These are phyloP conservation scores for Nakataea oryzae DNA, from an alignment of 2,329 filamentous ascomycete genomes.

Conservation along the genomic window DNA sequence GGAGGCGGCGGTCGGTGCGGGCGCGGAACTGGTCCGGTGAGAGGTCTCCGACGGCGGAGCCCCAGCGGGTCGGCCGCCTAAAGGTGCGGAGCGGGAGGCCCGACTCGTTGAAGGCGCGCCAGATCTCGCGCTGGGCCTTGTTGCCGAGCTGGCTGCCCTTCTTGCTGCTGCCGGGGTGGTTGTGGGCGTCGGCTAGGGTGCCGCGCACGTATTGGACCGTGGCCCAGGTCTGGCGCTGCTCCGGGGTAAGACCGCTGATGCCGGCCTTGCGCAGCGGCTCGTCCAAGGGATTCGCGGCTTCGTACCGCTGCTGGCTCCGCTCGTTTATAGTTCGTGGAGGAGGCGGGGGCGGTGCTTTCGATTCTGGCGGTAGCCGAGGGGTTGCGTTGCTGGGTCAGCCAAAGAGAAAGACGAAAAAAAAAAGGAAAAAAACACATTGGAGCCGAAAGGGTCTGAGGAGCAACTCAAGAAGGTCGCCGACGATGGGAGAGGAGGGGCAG, in stretches of 20 bases:
- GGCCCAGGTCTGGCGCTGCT: conserved; percentile 38
- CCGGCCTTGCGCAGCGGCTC: conserved; percentile 32
- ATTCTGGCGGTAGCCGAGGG: neutral
- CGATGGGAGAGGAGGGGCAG: neutral
- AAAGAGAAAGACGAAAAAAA: neutral
- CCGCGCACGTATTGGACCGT: conserved; percentile 34
- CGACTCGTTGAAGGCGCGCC: conserved; percentile 44
- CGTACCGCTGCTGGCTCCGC: conserved; percentile 34
- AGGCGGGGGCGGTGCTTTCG: conserved; percentile 17
- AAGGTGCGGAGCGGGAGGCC: conserved; percentile 36
- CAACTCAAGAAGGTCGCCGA: too few relatives aligned
- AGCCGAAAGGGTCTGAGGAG: too few relatives aligned
- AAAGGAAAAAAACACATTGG: neutral
- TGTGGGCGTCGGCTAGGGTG: conserved; percentile 21
- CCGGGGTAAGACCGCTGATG: conserved; percentile 30
- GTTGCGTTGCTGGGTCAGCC: neutral
- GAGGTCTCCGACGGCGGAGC: conserved; percentile 36
- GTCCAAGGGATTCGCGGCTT: conserved; percentile 38
- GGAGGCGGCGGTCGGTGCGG: conserved; percentile 28
- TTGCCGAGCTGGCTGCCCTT: conserved; percentile 15
- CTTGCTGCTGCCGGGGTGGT: conserved; percentile 13
- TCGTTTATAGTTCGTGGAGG: conserved; percentile 34
- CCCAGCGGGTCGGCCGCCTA: conserved; percentile 28
- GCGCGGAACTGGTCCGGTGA: conserved; percentile 32
- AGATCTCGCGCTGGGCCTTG: conserved; percentile 46